Evolutionary conservation across 257 asterid genomes (phyloP).

Genomic region (Agastache rugosa): DNA sequence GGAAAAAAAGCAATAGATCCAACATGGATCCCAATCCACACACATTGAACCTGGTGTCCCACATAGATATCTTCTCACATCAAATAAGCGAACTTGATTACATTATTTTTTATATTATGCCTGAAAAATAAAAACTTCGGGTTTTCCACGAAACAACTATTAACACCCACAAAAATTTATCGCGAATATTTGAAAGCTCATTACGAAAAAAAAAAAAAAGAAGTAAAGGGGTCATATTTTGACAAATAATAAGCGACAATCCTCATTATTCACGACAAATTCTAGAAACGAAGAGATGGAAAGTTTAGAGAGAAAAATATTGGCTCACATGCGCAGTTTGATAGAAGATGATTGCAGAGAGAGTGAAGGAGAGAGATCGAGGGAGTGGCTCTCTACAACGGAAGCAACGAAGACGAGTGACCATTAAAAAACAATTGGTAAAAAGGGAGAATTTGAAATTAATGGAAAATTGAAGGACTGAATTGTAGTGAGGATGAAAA

Average conservation of each 20-base stretch:
- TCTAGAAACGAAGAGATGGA: background rate
- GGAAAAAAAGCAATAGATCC: conserved; percentile 47
- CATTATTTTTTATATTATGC: conserved; percentile 25
- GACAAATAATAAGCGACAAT: conserved; percentile 29
- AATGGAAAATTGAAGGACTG: conserved; percentile 40
- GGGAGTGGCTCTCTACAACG: conserved; percentile 38
- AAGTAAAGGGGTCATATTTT: background rate
- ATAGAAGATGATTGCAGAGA: conserved; percentile 33
- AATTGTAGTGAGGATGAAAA: conserved; percentile 8
- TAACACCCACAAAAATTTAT: conserved; percentile 35
- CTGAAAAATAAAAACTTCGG: conserved; percentile 47
- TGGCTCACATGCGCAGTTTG: conserved; percentile 62
- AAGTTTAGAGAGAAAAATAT: background rate
- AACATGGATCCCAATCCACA: conserved; percentile 89
- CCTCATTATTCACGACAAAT: background rate
- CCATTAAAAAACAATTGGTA: conserved; percentile 39
- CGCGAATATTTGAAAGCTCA: background rate
- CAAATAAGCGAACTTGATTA: conserved; percentile 35
- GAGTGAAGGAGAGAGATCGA: conserved; percentile 27
- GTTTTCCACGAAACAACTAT: conserved; percentile 27
- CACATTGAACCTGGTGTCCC: conserved; percentile 72
- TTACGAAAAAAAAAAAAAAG: conserved; percentile 13
- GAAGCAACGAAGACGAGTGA: conserved; percentile 45
- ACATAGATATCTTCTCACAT: conserved; percentile 44
- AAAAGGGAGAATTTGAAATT: conserved; percentile 37